Evolutionary conservation across 169 alveolate genomes (phyloP), one percentile per base, ranked within the genome.

Genomic region (Eimeria maxima): DNA sequence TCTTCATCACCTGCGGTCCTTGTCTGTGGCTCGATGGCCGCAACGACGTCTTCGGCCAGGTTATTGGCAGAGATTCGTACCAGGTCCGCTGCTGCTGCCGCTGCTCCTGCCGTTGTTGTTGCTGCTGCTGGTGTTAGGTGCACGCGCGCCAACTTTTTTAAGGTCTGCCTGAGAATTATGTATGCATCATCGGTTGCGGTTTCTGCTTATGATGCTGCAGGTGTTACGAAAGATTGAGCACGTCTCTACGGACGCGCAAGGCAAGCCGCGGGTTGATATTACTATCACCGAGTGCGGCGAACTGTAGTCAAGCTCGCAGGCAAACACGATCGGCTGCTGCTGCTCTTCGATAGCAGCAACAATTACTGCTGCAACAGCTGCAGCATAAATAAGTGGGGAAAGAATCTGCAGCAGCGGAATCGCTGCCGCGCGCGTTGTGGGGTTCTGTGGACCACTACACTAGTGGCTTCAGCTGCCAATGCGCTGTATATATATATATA

Each of bases 11-110:
- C n/a, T 98, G 99, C 71, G 98, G 97, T 94, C 96, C 98, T 93
- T 98, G 99, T 95, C 99, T 98, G 88, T 99, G 99, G 99, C 97
- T 99, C 57, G 99, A 99, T 97, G 99, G 99, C 47, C 99, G 98
- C 98, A 99, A 99, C 74, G 97, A 95, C 57, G 97, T 96, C 63
- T 96, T 96, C 84, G 97, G 97, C 42, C 96, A 96, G 96, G 97
- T 89, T 60, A 83, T 94, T 53, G 97, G 95, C 78, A 92, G 93
- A 1, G 97, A 94, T 63, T 94, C 97, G 13, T 80, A 87, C 95
- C 95, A 90, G 50, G 87, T 76, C 69, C 20, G 69, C 10, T 33
- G 47, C 47, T 76, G 27, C 60, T 22, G n/a, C 60, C 14, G 87
- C 38, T 76, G 87, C n/a, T 76, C 0, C 10, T 76, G 27, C 38